Percentiles rank a stretch among this genome's conserved stretches.
These are phyloP conservation scores for Polyporus arcularius DNA, from an alignment of 768 basidiomycete genomes.

Conservation along the genomic window DNA sequence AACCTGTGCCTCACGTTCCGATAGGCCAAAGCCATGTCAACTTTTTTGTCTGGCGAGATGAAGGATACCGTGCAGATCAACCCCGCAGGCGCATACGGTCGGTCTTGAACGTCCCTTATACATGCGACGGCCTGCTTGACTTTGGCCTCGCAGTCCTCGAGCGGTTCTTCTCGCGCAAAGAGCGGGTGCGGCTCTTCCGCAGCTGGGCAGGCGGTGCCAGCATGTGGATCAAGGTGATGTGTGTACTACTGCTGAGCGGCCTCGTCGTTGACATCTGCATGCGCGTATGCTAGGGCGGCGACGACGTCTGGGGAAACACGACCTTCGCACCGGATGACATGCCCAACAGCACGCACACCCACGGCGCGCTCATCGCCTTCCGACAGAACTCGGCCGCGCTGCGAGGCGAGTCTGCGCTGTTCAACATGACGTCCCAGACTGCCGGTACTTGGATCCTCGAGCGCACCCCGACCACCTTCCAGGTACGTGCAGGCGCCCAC, in stretches of 20 bases:
- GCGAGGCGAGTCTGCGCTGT: constrained; percentile 22
- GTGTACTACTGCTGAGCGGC: too few species aligned
- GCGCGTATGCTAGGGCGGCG: constrained; percentile 59
- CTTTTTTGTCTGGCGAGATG: constrained; percentile 95
- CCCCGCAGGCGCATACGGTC: constrained; percentile 77
- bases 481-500: constrained; percentile 42
- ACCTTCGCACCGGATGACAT: constrained; percentile 82
- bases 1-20: not conserved
- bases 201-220: constrained; percentile 95
- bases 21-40: constrained; percentile 93
- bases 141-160: constrained; percentile 60
- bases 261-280: not conserved
- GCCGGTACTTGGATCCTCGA: constrained; percentile 79
- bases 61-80: constrained; percentile 88
- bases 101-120: constrained; percentile 9
- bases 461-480: constrained; percentile 82
- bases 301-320: constrained; percentile 79
- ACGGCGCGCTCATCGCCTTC: constrained; percentile 86
- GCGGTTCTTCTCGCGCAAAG: constrained; percentile 87
- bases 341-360: constrained; percentile 52
- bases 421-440: constrained; percentile 79
- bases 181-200: constrained; percentile 86
- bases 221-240: constrained; percentile 86
- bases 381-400: constrained; percentile 35
- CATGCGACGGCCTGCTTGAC: not conserved